phyloP scores from a whole-genome alignment of 257 asterid species.

The Salvia splendens region DNA sequence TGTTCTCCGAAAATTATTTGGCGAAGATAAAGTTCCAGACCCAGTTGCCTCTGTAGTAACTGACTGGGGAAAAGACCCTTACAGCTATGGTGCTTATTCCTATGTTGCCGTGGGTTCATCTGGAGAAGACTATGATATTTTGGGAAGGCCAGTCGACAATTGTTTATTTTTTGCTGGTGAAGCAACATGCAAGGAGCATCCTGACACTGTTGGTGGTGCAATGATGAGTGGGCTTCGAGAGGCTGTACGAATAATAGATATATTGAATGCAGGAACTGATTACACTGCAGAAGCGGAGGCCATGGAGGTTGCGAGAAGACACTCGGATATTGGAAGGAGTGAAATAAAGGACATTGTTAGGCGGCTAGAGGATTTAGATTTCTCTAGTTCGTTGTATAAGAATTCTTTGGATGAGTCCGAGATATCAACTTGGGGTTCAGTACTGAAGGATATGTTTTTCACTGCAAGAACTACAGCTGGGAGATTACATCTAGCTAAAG shows the following conservation, averaged over 20 bases:
- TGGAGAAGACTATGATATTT: conserved; percentile 94
- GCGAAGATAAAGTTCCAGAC: conserved; percentile 80
- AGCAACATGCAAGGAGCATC: conserved; percentile 99
- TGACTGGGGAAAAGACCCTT: conserved; percentile 98
- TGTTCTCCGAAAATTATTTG: conserved; percentile 91
- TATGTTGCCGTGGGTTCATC: conserved; percentile 99
- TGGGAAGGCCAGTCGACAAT: conserved; percentile 93
- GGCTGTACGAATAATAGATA: conserved; percentile 86
- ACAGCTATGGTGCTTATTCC: conserved; percentile 95
- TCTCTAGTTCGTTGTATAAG: conserved; percentile 55
- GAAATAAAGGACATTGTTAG: conserved; percentile 82
- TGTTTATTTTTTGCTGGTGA: conserved; percentile 98
- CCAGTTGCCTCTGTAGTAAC: conserved; percentile 96
- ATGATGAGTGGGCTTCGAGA: conserved; percentile 98
- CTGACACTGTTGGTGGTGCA: conserved; percentile 99
- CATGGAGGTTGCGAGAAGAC: conserved; percentile 82
- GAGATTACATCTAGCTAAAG: conserved; percentile 85
- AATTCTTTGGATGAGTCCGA: conserved; percentile 66
- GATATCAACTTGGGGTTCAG: conserved; percentile 54
- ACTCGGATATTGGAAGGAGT: conserved; percentile 66
- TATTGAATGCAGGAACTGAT: conserved; percentile 77
- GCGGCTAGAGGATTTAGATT: conserved; percentile 74
- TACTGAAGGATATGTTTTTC: conserved; percentile 82
- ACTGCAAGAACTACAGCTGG: conserved; percentile 82
- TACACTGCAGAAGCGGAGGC: conserved; percentile 83